Percentiles rank a stretch among this genome's conserved stretches.
phyloP scores from a whole-genome alignment of 163 green algal species.

The Prototheca wickerhamii region DNA sequence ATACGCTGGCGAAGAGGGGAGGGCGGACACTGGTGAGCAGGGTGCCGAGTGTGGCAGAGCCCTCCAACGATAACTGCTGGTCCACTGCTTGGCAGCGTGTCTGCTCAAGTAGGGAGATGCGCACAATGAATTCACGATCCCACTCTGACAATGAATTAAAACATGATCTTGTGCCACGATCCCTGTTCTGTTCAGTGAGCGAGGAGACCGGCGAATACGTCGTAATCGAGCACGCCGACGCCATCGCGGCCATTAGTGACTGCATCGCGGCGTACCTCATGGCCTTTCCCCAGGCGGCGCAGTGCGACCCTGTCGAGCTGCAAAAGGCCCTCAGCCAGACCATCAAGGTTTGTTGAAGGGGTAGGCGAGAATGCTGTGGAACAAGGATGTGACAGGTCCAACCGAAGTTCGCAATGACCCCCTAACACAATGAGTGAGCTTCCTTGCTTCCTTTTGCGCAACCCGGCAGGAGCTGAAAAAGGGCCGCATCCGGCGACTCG shows the following conservation, averaged over 20 bases:
- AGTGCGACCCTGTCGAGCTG: constrained; percentile 36
- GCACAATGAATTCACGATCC: background rate
- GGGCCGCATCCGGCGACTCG: constrained; percentile 24
- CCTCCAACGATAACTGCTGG: too few species aligned
- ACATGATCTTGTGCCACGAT: background rate
- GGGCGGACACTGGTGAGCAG: background rate
- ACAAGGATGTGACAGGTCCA: background rate
- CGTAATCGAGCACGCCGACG: constrained; percentile 40
- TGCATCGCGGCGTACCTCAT: constrained; percentile 52
- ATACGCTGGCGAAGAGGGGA: background rate
- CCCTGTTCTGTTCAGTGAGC: background rate
- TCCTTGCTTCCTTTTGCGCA: background rate
- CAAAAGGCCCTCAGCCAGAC: constrained; percentile 29
- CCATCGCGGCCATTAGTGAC: constrained; percentile 32
- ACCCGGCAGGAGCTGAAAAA: constrained; percentile 30
- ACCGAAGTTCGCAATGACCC: background rate
- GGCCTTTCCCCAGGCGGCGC: constrained; percentile 32
- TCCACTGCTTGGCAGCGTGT: too few species aligned
- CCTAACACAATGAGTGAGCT: background rate
- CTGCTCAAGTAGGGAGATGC: too few species aligned
- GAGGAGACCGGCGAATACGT: constrained; percentile 40
- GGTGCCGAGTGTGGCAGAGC: background rate
- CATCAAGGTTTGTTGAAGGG: constrained; percentile 16
- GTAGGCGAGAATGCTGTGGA: background rate
- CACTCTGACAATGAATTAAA: background rate